Evolutionary conservation across 2,329 filamentous ascomycete genomes (phyloP).

Genomic region (Microdochium paspali): DNA sequence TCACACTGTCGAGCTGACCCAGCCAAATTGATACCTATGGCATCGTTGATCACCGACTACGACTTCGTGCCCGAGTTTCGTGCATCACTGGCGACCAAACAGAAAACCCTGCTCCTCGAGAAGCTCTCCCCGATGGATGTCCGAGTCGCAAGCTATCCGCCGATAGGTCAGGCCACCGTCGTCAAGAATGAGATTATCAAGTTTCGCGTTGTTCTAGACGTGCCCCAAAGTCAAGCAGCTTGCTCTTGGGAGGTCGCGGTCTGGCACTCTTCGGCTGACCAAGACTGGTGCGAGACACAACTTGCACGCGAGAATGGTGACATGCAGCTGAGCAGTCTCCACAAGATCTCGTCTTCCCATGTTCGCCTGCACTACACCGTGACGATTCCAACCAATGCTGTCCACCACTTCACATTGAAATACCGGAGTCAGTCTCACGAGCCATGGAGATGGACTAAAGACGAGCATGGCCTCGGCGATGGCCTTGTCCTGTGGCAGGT

Average conservation of each 20-base stretch:
- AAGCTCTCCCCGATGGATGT: conserved; percentile 23
- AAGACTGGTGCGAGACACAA: conserved; percentile 43
- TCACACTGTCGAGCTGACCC: not conserved
- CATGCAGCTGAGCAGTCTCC: conserved; percentile 39
- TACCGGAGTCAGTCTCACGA: conserved; percentile 44
- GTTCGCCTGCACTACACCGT: conserved; percentile 44
- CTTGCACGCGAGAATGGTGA: not conserved
- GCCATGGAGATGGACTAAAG: conserved; percentile 62
- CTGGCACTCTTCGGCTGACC: conserved; percentile 57
- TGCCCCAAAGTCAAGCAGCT: conserved; percentile 41
- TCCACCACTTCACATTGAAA: conserved; percentile 60
- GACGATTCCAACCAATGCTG: conserved; percentile 34
- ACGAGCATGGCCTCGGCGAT: conserved; percentile 53
- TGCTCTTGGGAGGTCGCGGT: conserved; percentile 63
- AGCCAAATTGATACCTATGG: not conserved
- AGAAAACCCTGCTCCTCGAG: conserved; percentile 19
- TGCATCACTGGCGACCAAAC: conserved; percentile 25
- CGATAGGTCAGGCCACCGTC: conserved; percentile 65
- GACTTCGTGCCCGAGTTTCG: conserved; percentile 27
- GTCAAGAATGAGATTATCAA: conserved; percentile 36
- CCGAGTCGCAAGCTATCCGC: conserved; percentile 48
- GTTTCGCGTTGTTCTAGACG: conserved; percentile 64
- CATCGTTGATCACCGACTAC: conserved; percentile 7
- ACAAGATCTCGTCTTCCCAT: conserved; percentile 23
- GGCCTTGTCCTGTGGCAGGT: conserved; percentile 48